Percentiles rank a stretch among this genome's conserved stretches.
Evolutionary conservation across 768 basidiomycete species (phyloP).

Genomic region (Phallus indusiatus): DNA sequence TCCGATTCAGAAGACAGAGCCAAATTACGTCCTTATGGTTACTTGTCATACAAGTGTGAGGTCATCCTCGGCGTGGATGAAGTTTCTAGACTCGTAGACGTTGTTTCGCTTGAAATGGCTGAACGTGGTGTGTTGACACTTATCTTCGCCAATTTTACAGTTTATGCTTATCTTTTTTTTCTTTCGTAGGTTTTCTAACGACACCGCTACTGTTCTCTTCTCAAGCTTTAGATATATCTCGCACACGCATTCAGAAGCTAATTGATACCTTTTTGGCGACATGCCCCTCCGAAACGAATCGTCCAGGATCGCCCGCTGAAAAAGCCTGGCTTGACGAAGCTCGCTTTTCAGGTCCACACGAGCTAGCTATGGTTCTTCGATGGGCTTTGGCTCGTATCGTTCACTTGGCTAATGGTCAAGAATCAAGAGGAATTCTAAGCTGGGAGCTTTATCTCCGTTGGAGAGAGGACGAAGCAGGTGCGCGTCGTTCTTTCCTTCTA

Average conservation of each 20-base stretch:
- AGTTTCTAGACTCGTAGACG: conserved; percentile 60
- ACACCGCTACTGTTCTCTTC: conserved; percentile 90
- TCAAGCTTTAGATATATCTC: conserved; percentile 76
- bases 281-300: conserved; percentile 7
- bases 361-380: conserved; percentile 84
- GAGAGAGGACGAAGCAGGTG: conserved; percentile 75
- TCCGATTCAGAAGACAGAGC: conserved; percentile 9
- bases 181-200: conserved; percentile 39
- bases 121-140: conserved; percentile 37
- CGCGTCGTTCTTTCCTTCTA: conserved; percentile 20
- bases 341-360: conserved; percentile 73
- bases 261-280: conserved; percentile 65
- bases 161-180: neutral
- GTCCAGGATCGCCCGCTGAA: conserved; percentile 7
- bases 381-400: conserved; percentile 86
- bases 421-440: conserved; percentile 73
- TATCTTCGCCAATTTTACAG: neutral
- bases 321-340: conserved; percentile 68
- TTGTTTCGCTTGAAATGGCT: conserved; percentile 59
- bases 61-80: conserved; percentile 71
- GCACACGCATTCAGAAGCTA: conserved; percentile 63
- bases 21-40: conserved; percentile 49
- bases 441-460: conserved; percentile 82
- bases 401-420: conserved; percentile 55
- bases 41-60: conserved; percentile 62